phyloP scores from a whole-genome alignment of 2,329 filamentous ascomycete genomes.

The Fusarium sp. region DNA sequence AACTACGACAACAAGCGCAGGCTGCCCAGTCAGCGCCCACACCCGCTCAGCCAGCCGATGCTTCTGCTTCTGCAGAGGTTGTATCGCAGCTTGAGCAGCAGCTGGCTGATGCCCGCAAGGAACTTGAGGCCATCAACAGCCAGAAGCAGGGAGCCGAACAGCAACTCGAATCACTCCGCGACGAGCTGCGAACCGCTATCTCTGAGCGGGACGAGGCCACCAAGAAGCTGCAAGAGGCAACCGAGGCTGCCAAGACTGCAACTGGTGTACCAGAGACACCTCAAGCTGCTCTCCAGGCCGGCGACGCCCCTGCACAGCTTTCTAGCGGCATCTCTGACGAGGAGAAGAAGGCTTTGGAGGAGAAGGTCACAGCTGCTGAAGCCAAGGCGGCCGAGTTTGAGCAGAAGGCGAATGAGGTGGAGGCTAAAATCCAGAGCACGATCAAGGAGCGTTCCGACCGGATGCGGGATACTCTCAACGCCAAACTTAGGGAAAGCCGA shows the following conservation, averaged over 20 bases:
- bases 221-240: conserved; percentile 50
- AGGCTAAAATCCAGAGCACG: conserved; percentile 69
- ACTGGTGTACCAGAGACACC: conserved; percentile 54
- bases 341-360: conserved; percentile 71
- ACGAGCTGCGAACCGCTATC: conserved; percentile 71
- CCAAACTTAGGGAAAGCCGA: conserved; percentile 76
- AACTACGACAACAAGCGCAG: conserved; percentile 52
- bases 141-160: conserved; percentile 78
- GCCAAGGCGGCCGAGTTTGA: conserved; percentile 74
- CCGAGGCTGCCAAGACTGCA: conserved; percentile 47
- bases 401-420: conserved; percentile 71
- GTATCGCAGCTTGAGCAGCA: conserved; percentile 62
- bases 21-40: conserved; percentile 51
- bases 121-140: conserved; percentile 73
- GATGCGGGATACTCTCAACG: conserved; percentile 76
- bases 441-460: conserved; percentile 75
- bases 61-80: conserved; percentile 60
- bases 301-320: conserved; percentile 29
- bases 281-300: conserved; percentile 54
- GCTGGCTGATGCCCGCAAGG: conserved; percentile 62
- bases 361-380: conserved; percentile 70
- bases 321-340: conserved; percentile 60
- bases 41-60: conserved; percentile 49
- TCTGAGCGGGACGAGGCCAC: conserved; percentile 74
- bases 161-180: conserved; percentile 66